Evolutionary conservation across 768 basidiomycete species (phyloP).

Genomic region (Daedaleopsis nitida): DNA sequence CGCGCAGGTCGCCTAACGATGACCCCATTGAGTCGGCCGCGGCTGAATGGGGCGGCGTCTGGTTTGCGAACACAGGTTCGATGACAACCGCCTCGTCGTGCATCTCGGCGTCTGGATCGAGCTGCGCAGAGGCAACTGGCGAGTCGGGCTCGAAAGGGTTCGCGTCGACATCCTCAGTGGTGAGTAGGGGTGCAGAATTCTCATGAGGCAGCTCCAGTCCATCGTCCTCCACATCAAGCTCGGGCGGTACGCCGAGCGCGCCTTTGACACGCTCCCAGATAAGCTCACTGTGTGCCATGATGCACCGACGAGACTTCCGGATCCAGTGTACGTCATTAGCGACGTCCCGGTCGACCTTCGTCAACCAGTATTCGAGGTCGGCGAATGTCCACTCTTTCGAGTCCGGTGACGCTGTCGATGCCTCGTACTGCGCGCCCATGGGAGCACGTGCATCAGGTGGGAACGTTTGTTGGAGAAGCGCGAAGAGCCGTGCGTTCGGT

Average conservation of each 20-base stretch:
- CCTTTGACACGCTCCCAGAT: constrained; percentile 92
- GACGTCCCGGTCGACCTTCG: constrained; percentile 58
- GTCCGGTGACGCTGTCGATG: constrained; percentile 41
- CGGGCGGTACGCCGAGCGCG: constrained; percentile 84
- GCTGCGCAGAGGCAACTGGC: constrained; percentile 15
- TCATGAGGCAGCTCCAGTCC: constrained; percentile 8
- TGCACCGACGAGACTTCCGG: constrained; percentile 68
- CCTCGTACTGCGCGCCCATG: constrained; percentile 28
- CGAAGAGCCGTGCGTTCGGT: constrained; percentile 71
- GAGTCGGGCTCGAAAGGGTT: constrained; percentile 27
- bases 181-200: constrained; percentile 4
- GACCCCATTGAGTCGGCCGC: constrained; percentile 20
- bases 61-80: constrained; percentile 38
- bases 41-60: constrained; percentile 23
- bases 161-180: constrained; percentile 15
- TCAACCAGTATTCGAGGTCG: constrained; percentile 72
- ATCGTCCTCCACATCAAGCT: constrained; percentile 66
- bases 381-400: constrained; percentile 71
- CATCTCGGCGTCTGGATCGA: not conserved
- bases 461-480: constrained; percentile 74
- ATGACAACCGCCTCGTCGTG: constrained; percentile 27
- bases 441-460: constrained; percentile 34
- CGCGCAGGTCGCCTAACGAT: constrained; percentile 26
- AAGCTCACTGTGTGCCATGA: constrained; percentile 76
- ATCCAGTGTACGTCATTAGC: constrained; percentile 77